Base-by-base conservation (phyloP, 306 rosid genomes). In the Purshia tridentata region DNA sequence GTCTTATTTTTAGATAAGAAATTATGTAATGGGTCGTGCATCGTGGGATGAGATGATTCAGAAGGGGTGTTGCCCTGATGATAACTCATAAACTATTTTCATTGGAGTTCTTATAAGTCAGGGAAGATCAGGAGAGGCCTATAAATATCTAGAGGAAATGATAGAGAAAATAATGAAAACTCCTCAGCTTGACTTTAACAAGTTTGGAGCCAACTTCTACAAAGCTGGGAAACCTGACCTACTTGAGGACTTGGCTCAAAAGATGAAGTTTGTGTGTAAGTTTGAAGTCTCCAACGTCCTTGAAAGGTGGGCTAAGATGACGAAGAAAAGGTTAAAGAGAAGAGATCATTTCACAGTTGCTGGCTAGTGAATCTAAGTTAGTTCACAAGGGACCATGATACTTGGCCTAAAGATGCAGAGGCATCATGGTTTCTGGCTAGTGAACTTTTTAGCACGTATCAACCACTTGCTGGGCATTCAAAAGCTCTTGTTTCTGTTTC, bases 151-250 rank as follows among this genome's bases (percentile, higher is more conserved):
- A n/a, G 91, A 91, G 83, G 93, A 88, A 81, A 91, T 91, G 95
- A 77, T 94, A 50, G 91, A 83, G 67, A 91, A 87, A 71, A 95
- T 97, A 68, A 94, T 94, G 97, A 91, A 84, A 78, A 91, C 96
- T 78, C 96, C 91, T 63, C 92, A 89, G 78, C 90, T 94, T 42
- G 97, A 89, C 74, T 89, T 86, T 77, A 86, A 87, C 81, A 94
- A 86, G 86, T 88, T 91, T 75, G 96, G 85, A 60, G 87, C 92
- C 56, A 91, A 89, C 82, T 85, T 88, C 80, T 88, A 92, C 15
- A 84, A 86, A 81, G 85, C 83, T 71, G 98, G 96, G 77, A 91
- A 78, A 75, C 87, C 90, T 56, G 89, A 73, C 75, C 72, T 88
- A 29, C 96, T 94, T 44, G 91, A 86, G 81, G 91, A 88, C 75